These are phyloP conservation scores for Amphibolis antarctica DNA, from an alignment of 106 monocot genomes.

Conservation along the genomic window DNA sequence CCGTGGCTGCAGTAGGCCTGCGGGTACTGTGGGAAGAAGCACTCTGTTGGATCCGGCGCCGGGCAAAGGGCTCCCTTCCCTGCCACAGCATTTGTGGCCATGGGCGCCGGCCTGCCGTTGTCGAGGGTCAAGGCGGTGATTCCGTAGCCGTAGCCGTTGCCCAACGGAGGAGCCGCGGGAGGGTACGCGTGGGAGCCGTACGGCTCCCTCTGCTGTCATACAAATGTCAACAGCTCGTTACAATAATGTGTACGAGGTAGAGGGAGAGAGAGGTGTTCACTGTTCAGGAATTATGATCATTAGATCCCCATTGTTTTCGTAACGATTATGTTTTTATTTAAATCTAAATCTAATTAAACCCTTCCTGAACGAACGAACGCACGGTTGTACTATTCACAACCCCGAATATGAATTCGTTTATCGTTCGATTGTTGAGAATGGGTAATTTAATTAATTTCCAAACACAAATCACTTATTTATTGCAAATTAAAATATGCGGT, in stretches of 20 bases:
- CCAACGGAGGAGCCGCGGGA: slow-evolving; percentile 13
- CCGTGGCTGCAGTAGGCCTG: slow-evolving; percentile 6
- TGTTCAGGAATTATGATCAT: no score
- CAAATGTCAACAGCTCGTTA: not conserved
- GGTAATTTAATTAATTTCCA: no score
- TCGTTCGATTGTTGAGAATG: no score
- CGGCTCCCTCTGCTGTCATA: slow-evolving; percentile 52
- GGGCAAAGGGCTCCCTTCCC: slow-evolving; percentile 11
- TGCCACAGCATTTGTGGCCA: not conserved
- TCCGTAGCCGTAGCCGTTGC: not conserved
- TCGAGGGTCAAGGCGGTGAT: slow-evolving; percentile 1
- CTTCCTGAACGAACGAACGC: no score
- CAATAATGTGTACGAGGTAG: not conserved
- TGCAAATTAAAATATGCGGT: no score
- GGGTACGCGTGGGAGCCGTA: slow-evolving; percentile 44
- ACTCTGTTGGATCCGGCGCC: slow-evolving; percentile 63
- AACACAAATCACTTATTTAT: no score
- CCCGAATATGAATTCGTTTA: no score
- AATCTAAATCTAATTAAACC: no score
- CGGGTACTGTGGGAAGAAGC: slow-evolving; percentile 36
- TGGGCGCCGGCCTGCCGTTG: slow-evolving; percentile 3
- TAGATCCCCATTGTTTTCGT: no score
- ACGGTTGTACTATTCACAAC: no score
- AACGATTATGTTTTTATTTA: no score
- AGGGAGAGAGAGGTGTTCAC: not conserved